Evolutionary conservation across 495 filamentous ascomycete genomes (phyloP), one percentile per base, ranked within the genome.

Genomic region (Pseudomonodictys pantanalensis): DNA sequence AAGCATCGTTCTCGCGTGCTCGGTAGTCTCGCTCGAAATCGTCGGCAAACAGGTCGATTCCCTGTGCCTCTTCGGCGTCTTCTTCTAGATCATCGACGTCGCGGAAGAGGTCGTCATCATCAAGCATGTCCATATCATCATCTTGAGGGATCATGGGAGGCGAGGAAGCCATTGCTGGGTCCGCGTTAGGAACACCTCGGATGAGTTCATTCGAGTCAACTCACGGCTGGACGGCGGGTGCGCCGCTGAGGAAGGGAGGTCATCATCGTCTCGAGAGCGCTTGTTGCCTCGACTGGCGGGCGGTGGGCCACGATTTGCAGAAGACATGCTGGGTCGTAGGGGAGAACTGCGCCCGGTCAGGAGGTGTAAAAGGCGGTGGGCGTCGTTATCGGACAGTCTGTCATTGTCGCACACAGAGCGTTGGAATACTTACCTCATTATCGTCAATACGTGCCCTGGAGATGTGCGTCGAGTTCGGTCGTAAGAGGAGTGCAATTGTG

Each of bases 31-130:
- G 79, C 73, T 96, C 90, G 72, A 91, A 96, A 60, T 90, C 87
- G 63, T 95, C 89, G 29, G 80, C 87, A 68, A 97, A 97, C 24
- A 99, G 82, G 75, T 99, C 92, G 65, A 97, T 95, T 17, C 89
- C 89, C 42, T 86, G 88, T 65, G 93, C 89, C 67, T 97, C 93
- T 71, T 97, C 95, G 10, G 92, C 95, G 83, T 91, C 83, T 72
- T 99, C 95, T 64, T 97, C 95, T 43, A 90, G 82, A 66, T 99
- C 95, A 54, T 97, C 92, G 64, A 97, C 84, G 67, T 96, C 91
- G 44, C 80, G 85, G 42, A 86, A 78, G 5, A 95, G 72, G 58
- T 91, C 87, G 50, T 81, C 78, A 46, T 90, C 88, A 39, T 87
- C 85, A 62, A 88, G 85, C 10, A 83, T 68, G 33, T 84, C 81